Evolutionary conservation across 2,329 filamentous ascomycete genomes (phyloP), one percentile per base, ranked within the genome.

Genomic region (Celoporthe dispersa): DNA sequence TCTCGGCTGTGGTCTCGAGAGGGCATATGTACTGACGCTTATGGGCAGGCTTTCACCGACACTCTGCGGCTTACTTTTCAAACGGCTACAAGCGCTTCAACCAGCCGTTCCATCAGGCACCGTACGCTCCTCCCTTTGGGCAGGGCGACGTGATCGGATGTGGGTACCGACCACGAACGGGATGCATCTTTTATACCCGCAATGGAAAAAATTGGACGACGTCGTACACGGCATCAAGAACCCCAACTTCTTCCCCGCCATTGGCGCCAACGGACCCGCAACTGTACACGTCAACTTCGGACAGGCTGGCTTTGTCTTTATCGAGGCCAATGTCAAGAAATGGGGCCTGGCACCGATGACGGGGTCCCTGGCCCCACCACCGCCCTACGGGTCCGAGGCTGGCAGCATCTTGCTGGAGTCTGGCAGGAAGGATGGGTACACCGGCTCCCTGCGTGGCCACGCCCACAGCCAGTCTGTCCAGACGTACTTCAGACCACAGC

Each of bases 291-390:
- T 98, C 78, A 99, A 99, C 80, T 97, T 99, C 79, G 96, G 96
- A 9, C 96, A 99, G 79, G 93, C 96, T 77, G 96, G 96, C 44
- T 99, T 98, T 78, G 96, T 99, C 64, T 99, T 98, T 78, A 98
- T 99, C 75, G 96, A 99, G 81, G 96, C 95, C 72, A 99, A 99
- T 77, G 96, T 99, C 71, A 99, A 99, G 89, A 99, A 98, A 85
- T 99, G 96, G 96, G 96, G 96, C 1, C 84, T 99, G 68, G 96
- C 96, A 63, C 96, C 96, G 6, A 97, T 97, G 87, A 98, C 94
- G 1, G 96, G 96, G 70, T 97, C 94, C 77, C 86, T 99, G 71
- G 96, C 96, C 37, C 96, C 96, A 22, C 96, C 96, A 59, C 96
- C 96, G 65, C 96, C 96, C 1, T 99, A 99, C 78, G 96, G 96